A percentile compares a stretch with the other conserved stretches of the same genome.
Evolutionary conservation across 2,329 filamentous ascomycete species (phyloP).

Genomic region (Fusarium musae): DNA sequence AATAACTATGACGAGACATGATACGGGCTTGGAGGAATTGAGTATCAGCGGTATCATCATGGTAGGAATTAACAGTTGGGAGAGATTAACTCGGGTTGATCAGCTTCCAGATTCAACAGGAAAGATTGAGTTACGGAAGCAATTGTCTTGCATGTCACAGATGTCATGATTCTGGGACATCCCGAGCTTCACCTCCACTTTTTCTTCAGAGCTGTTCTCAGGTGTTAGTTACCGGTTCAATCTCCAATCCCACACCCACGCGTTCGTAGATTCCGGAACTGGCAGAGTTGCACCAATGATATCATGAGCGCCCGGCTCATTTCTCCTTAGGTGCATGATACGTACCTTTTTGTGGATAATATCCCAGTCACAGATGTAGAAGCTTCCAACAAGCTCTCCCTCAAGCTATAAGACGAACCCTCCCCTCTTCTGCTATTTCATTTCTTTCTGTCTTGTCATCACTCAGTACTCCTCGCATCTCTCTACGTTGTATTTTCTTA

Average conservation of each 20-base stretch:
- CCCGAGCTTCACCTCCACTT: slow-evolving; percentile 17
- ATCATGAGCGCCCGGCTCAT: slow-evolving; percentile 10
- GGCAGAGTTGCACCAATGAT: slow-evolving; percentile 32
- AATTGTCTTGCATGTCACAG: not conserved
- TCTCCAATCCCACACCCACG: slow-evolving; percentile 4
- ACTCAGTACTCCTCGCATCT: not conserved
- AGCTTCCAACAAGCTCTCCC: slow-evolving; percentile 18
- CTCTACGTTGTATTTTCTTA: slow-evolving; percentile 3
- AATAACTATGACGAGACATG: not conserved
- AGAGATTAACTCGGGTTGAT: not conserved
- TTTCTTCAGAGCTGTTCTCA: not conserved
- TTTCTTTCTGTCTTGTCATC: not conserved
- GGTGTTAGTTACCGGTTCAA: not conserved
- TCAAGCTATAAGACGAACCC: slow-evolving; percentile 43
- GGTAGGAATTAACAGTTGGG: not conserved
- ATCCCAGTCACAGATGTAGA: slow-evolving; percentile 11
- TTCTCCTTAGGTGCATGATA: slow-evolving; percentile 9
- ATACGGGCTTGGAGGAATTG: not conserved
- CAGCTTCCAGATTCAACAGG: not conserved
- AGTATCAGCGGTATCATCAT: not conserved
- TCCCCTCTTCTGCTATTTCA: slow-evolving; percentile 19
- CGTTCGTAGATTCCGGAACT: slow-evolving; percentile 21
- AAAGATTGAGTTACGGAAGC: not conserved
- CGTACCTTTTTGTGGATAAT: slow-evolving; percentile 18
- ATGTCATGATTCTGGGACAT: slow-evolving; percentile 15